phyloP scores from a whole-genome alignment of 83 land plant genomes.

The Larix sibirica region DNA sequence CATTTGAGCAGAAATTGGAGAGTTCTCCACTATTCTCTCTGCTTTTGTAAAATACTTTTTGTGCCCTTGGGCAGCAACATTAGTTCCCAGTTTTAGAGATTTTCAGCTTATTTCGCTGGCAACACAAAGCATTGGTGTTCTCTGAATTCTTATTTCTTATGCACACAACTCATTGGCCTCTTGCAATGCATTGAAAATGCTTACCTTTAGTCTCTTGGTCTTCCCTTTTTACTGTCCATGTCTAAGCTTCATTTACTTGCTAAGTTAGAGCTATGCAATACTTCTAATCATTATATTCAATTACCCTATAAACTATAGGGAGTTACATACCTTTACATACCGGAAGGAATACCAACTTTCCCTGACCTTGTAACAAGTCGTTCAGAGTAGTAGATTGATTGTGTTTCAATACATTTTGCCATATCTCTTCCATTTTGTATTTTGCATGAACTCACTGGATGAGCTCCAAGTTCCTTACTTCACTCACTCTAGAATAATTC shows the following conservation, averaged over 20 bases:
- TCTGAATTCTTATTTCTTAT: neutral
- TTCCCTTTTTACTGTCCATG: conserved; percentile 30
- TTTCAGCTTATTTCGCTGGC: neutral
- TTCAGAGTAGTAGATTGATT: conserved; percentile 38
- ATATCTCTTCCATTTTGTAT: conserved; percentile 33
- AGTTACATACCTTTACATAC: conserved; percentile 34
- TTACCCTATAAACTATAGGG: neutral
- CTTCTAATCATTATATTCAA: conserved; percentile 5
- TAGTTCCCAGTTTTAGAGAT: neutral
- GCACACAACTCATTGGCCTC: conserved; percentile 15
- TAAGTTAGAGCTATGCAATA: neutral
- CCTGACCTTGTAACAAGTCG: conserved; percentile 43
- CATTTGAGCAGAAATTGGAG: neutral
- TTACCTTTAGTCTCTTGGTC: conserved; percentile 49
- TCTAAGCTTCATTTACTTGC: conserved; percentile 23
- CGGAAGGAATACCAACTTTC: conserved; percentile 40
- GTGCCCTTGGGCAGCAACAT: neutral
- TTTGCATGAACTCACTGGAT: neutral
- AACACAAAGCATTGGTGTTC: neutral
- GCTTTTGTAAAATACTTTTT: neutral
- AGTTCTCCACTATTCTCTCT: neutral
- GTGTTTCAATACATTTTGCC: conserved; percentile 35
- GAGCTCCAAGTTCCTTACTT: neutral
- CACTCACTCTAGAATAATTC: neutral
- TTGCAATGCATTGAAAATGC: conserved; percentile 53